Base-by-base conservation (phyloP, 192 early-diverging fungal species). In the Coemansia reversa region DNA sequence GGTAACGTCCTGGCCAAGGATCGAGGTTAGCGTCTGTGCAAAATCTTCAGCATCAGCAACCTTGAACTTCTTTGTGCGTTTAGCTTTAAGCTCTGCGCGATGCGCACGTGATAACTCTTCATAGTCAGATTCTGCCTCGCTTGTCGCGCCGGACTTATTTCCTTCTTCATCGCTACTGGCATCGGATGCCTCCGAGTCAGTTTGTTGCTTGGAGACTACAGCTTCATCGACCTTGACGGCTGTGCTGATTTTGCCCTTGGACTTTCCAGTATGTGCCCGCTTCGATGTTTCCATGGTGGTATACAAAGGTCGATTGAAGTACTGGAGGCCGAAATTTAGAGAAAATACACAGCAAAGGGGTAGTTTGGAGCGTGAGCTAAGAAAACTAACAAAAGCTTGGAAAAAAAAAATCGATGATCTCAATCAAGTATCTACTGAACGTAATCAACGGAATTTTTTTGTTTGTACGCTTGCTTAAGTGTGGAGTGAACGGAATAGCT, bases 21-120 rank as follows among this genome's bases (percentile, higher is more conserved):
- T 79, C n/a, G 76, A 62, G n/a, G 70, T 55, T 3, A 79, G 64
- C 11, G 67, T 56, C 20, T 32, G 53, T 28, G 76, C 58, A 42
- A 79, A 79, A n/a, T 79, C 76, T 23, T 63, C 67, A 27, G 66
- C 63, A 4, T 72, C 71, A 0, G 76, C 70, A 5, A 62, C 60
- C 58, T 72, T 72, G 29, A 52, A 30, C 29, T 65, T 65, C 33
- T 70, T 69, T 51, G 48, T 61, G n/a, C 62, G 53, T 42, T 50
- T 59, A 23, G 58, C 33, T 23, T 74, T 74, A 27, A 22, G 55
- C 0, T 66, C 71, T 42, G 56, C 58, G 28, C 73, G 72, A 60
- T 69, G 61, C 2, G 61, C 59, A 23, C 60, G 61, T 16, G 69
- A 48, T 28, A 77, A n/a, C 7, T 67, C 62, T 30, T 77, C 69